Conservation (phyloP, 805 yeast species). For the Grigorovia transvaalensis region DNA sequence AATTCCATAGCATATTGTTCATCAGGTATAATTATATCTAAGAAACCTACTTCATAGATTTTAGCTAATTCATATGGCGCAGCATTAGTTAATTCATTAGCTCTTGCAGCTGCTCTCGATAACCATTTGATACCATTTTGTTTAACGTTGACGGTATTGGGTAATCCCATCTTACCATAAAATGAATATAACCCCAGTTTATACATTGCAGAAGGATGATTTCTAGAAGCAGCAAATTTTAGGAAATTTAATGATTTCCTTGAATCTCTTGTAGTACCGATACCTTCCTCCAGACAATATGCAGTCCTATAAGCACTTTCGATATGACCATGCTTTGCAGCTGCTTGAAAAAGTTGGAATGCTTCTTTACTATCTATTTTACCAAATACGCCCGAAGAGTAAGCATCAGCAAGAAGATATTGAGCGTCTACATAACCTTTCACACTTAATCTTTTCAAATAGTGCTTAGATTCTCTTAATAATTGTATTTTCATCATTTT, state of each 20-base stretch:
- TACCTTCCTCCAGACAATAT: constrained; percentile 84
- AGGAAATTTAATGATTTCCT: constrained; percentile 75
- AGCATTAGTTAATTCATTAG: constrained; percentile 76
- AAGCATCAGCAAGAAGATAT: constrained; percentile 83
- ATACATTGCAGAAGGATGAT: constrained; percentile 96
- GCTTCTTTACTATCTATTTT: constrained; percentile 72
- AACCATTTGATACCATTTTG: constrained; percentile 90
- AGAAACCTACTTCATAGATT: constrained; percentile 73
- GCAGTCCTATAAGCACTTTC: constrained; percentile 90
- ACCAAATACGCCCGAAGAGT: constrained; percentile 74
- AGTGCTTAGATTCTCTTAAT: constrained; percentile 65
- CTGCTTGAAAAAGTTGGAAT: constrained; percentile 64
- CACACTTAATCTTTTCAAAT: constrained; percentile 61
- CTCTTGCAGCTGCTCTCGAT: constrained; percentile 72
- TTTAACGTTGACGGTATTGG: constrained; percentile 55
- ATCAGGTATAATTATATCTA: constrained; percentile 81
- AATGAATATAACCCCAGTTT: constrained; percentile 82
- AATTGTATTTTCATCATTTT: constrained; percentile 40
- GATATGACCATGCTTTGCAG: constrained; percentile 88
- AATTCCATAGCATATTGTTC: constrained; percentile 73
- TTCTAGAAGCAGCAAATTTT: constrained; percentile 78
- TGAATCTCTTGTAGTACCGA: constrained; percentile 84
- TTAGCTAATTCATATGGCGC: constrained; percentile 90
- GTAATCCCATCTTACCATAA: constrained; percentile 74
- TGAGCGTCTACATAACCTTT: constrained; percentile 86